These are phyloP conservation scores for Lentithecium fluviatile DNA, from an alignment of 495 filamentous ascomycete genomes.

Conservation along the genomic window DNA sequence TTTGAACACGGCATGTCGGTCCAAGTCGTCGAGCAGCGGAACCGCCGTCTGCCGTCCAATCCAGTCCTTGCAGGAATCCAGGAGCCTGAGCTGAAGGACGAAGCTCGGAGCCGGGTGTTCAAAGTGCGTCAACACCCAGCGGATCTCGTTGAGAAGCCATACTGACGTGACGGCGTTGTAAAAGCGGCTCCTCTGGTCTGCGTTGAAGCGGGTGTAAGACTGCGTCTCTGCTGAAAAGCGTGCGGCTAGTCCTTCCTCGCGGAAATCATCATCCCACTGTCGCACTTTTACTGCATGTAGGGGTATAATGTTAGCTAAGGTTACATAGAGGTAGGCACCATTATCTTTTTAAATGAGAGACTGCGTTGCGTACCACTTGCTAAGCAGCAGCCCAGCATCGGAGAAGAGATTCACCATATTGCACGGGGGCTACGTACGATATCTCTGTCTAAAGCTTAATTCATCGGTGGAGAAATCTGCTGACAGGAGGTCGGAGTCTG, in stretches of 20 bases:
- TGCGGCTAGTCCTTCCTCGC: not conserved
- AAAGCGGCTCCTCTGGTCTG: slow-evolving; percentile 17
- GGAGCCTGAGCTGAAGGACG: not conserved
- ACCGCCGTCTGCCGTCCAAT: slow-evolving; percentile 5
- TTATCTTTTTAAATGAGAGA: too few relatives aligned
- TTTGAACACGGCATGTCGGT: slow-evolving; percentile 8
- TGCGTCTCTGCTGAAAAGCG: not conserved
- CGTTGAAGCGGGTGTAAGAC: slow-evolving; percentile 19
- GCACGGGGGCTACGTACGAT: not conserved
- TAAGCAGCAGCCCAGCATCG: too few relatives aligned
- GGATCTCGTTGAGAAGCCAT: slow-evolving; percentile 24
- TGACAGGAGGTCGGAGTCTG: slow-evolving; percentile 4
- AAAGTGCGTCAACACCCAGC: slow-evolving; percentile 18
- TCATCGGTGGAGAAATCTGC: not conserved
- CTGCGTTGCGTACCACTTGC: not conserved
- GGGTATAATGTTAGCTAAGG: too few relatives aligned
- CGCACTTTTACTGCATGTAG: not conserved
- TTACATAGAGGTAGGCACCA: too few relatives aligned
- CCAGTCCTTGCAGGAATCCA: not conserved
- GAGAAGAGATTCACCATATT: too few relatives aligned
- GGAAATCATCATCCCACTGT: not conserved
- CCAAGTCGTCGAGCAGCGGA: slow-evolving; percentile 19
- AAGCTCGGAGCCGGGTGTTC: not conserved
- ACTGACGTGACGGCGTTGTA: slow-evolving; percentile 15
- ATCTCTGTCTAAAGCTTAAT: too few relatives aligned